Base-by-base conservation (phyloP, 495 filamentous ascomycete species). In the Hypoxylon intermedium region DNA sequence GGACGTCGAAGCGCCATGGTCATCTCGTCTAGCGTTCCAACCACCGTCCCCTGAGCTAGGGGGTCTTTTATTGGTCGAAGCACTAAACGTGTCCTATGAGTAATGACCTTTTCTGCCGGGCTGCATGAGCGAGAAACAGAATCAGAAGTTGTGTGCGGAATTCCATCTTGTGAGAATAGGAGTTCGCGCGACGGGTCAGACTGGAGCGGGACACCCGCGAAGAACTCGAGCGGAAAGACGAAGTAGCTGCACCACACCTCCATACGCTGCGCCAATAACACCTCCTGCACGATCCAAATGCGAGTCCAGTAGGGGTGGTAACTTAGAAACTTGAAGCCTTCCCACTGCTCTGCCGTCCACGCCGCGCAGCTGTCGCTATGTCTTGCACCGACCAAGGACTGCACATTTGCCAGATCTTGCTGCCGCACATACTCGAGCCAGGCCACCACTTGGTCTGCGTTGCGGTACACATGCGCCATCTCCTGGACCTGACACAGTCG, bases 401-500 rank as follows among this genome's bases (percentile, higher is more conserved):
- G 40, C 11, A 63, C n/a, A n/a, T n/a, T n/a, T n/a, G n/a, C n/a
- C n/a, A n/a, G n/a, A n/a, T n/a, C n/a, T n/a, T n/a, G n/a, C n/a
- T n/a, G n/a, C n/a, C n/a, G n/a, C n/a, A n/a, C n/a, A n/a, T n/a
- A n/a, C n/a, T n/a, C 70, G 5, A 72, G 55, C 70, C 65, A 72
- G 0, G 58, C 52, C 9, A 71, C 41, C 11, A 71, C 70, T 16
- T 12, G 11, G 21, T 26, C 26, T 7, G 64, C 70, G 7, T 42
- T 52, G 30, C 60, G 41, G 47, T 70, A 76, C 12, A 76, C 66
- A 12, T 40, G 18, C 15, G 46, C 44, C 73, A 76, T 78, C 26
- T 65, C 45, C 5, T 26, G n/a, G 16, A 76, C 60, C 58, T 76
- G 72, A 9, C 23, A 15, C 4, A 41, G 28, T 13, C 69, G 59